Evolutionary conservation across 139 green algal species (phyloP).

Genomic region (Chlorella sp.): DNA sequence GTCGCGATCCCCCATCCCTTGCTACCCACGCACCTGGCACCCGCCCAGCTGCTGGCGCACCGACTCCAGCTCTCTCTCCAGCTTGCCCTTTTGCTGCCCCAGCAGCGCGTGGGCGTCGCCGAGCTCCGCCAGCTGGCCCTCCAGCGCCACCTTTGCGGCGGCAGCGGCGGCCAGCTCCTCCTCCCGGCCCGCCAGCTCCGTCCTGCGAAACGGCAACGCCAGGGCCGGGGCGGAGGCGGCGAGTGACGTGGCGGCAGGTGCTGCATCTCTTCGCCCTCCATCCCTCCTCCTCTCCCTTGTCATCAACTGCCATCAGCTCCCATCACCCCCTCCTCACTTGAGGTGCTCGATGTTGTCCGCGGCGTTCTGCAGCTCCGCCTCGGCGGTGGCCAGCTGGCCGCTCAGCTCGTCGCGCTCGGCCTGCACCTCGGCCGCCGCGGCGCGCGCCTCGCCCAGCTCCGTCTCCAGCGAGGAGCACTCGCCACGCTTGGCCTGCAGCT

Average conservation of each 20-base stretch:
- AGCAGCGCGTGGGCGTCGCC: slow-evolving; percentile 28
- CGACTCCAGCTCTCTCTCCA: slow-evolving; percentile 27
- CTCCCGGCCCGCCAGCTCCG: slow-evolving; percentile 34
- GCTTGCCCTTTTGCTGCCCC: slow-evolving; percentile 20
- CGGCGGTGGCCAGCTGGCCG: slow-evolving; percentile 5
- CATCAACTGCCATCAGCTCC: background rate
- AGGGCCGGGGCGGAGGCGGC: background rate
- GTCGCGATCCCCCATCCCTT: too few species aligned
- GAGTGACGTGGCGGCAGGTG: background rate
- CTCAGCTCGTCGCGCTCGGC: slow-evolving; percentile 41
- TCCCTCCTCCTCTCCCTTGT: background rate
- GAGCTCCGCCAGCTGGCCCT: slow-evolving; percentile 39
- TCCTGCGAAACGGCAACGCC: slow-evolving; percentile 32
- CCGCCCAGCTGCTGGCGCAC: background rate
- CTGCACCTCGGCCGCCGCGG: slow-evolving; percentile 30
- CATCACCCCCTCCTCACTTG: background rate
- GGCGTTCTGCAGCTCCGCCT: slow-evolving; percentile 25
- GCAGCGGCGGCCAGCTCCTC: slow-evolving; percentile 44
- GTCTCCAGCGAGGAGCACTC: slow-evolving; percentile 28
- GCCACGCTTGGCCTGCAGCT: slow-evolving; percentile 38
- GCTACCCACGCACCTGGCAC: too few species aligned
- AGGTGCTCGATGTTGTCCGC: background rate
- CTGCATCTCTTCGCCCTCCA: background rate
- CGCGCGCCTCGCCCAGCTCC: slow-evolving; percentile 36
- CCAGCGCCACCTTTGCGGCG: slow-evolving; percentile 35